Conservation (phyloP, 148 eudicot species). For the Fallopia convolvulus region DNA sequence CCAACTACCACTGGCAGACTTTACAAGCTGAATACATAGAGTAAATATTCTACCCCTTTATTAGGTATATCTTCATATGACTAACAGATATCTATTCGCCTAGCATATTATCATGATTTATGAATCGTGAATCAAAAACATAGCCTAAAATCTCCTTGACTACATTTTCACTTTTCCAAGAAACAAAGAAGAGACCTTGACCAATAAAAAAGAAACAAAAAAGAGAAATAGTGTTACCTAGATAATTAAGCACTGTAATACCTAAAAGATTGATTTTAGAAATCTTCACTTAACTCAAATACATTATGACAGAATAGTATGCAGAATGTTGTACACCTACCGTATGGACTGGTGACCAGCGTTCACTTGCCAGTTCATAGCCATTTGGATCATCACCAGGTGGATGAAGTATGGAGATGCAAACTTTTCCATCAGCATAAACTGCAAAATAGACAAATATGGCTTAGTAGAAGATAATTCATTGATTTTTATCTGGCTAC, state of each 20-base stretch:
- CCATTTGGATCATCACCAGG: constrained; percentile 99
- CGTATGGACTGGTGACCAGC: constrained; percentile 99
- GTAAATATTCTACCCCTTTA: neutral
- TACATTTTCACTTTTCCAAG: neutral
- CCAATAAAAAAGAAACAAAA: neutral
- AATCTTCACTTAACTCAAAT: neutral
- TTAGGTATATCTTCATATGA: neutral
- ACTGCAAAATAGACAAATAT: constrained; percentile 31
- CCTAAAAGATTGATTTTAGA: neutral
- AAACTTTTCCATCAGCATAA: constrained; percentile 84
- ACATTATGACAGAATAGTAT: neutral
- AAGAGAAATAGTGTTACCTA: neutral
- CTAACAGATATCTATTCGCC: neutral
- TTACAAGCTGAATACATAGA: neutral
- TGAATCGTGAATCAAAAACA: neutral
- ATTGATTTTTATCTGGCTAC: neutral
- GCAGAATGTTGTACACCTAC: constrained; percentile 29
- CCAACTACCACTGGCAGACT: neutral
- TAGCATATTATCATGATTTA: neutral
- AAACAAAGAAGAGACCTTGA: neutral
- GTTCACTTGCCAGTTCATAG: constrained; percentile 98
- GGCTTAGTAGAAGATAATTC: neutral
- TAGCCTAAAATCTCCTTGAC: neutral
- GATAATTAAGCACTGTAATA: neutral
- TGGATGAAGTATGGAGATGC: constrained; percentile 97